Base-by-base conservation (phyloP, 2,329 filamentous ascomycete species). In the Colletotrichum sp. region DNA sequence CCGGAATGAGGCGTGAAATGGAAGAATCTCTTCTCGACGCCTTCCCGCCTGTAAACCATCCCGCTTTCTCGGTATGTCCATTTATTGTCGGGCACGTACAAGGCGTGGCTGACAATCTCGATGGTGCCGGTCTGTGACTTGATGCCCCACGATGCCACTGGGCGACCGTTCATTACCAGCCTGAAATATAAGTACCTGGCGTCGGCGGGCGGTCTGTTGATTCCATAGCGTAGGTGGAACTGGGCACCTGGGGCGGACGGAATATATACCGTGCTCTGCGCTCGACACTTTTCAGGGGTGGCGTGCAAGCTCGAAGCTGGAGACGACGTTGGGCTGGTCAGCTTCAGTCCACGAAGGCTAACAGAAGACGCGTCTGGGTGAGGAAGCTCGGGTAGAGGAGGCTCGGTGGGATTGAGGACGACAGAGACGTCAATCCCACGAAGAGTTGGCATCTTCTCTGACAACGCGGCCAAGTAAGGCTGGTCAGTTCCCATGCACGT, bases 241-340 rank as follows among this genome's bases (percentile, higher is more conserved):
- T 87, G 87, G 16, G 87, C 84, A 4, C 88, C 90, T 81, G 90
- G 86, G 5, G 86, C 80, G 1, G 90, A 91, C 3, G 90, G 89
- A 15, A 92, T 86, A 78, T 92, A 92, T 39, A 92, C 90, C 2
- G 90, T 90, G 26, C 89, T 83, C 6, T 81, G 85, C 3, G 90
- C 86, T 16, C 86, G 83, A 26, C 78, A 73, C 77, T 84, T 86
- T 69, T 81, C 82, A 52, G 77, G 79, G 8, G 78, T 80, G 28
- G 83, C 77, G 78, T 80, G 79, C 65, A 66, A 36, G 18, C 66
- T 44, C 9, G 30, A 67, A 30, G 15, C 5, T 13, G 30, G 30
- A 7, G 69, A 39, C 16, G 73, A 71, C 21, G 26, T 36, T n/a
- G 67, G 39, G 32, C 60, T 32, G 21, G 28, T 10, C 16, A 69